phyloP scores from a whole-genome alignment of 352 stramenopile genomes.

The Globisporangium orthogonon region DNA sequence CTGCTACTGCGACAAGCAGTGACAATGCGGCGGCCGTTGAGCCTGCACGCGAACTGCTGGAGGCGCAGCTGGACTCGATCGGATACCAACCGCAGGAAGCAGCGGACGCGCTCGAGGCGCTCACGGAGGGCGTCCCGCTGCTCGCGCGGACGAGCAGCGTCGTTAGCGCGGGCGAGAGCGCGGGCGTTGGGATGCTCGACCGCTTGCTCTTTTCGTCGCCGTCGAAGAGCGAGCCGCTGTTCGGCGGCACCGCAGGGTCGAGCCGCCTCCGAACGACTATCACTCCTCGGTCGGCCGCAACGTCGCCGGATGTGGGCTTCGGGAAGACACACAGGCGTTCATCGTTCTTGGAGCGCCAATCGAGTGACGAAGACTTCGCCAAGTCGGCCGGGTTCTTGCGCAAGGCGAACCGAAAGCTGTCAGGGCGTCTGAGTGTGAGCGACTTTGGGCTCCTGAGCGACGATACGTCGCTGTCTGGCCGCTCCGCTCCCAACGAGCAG shows the following conservation, averaged over 20 bases:
- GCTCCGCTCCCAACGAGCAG: neutral
- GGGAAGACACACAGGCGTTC: slow-evolving; percentile 2
- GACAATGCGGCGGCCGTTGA: slow-evolving; percentile 12
- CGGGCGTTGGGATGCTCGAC: slow-evolving; percentile 12
- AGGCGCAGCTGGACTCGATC: slow-evolving; percentile 41
- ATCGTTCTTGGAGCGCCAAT: slow-evolving; percentile 33
- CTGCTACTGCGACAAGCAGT: slow-evolving; percentile 4
- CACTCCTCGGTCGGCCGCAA: neutral
- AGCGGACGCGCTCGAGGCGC: slow-evolving; percentile 27
- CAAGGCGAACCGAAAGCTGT: slow-evolving; percentile 47
- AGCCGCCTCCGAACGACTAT: neutral
- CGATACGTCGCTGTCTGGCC: slow-evolving; percentile 4
- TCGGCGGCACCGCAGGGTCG: neutral
- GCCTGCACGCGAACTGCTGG: slow-evolving; percentile 32
- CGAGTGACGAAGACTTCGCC: slow-evolving; percentile 57
- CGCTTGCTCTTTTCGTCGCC: slow-evolving; percentile 19
- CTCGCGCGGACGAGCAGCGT: neutral
- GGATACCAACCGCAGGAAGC: slow-evolving; percentile 34
- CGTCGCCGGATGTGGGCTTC: slow-evolving; percentile 1
- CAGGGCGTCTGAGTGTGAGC: slow-evolving; percentile 57
- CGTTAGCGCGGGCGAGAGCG: slow-evolving; percentile 1
- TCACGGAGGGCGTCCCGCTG: slow-evolving; percentile 18
- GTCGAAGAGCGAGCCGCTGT: slow-evolving; percentile 20
- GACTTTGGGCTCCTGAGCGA: slow-evolving; percentile 70
- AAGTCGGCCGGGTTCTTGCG: slow-evolving; percentile 64